Percentiles rank a stretch among this genome's conserved stretches.
Evolutionary conservation across 441 rosid genomes (phyloP).

Genomic region (Raphanus hybrid): DNA sequence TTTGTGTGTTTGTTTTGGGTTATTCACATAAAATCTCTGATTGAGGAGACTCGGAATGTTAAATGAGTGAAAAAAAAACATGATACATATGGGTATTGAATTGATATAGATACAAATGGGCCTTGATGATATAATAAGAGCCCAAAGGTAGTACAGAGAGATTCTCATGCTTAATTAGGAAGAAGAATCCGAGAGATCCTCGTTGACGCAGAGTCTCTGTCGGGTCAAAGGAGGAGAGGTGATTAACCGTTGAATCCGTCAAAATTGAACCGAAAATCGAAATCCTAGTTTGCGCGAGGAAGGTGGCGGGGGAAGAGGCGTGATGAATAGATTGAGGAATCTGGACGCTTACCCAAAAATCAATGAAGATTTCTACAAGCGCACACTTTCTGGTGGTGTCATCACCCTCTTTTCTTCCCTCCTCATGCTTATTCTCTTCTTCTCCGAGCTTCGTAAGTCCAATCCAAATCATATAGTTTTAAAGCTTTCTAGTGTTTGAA

Average conservation of each 20-base stretch:
- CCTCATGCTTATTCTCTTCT: conserved; percentile 81
- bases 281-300: conserved; percentile 11
- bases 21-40: neutral
- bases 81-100: neutral
- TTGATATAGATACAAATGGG: neutral
- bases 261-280: neutral
- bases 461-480: neutral
- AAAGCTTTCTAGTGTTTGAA: neutral
- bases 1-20: neutral
- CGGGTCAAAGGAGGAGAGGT: conserved; percentile 24
- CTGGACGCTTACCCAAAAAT: conserved; percentile 97
- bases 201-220: conserved; percentile 26
- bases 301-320: neutral
- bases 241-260: conserved; percentile 31
- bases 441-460: conserved; percentile 88
- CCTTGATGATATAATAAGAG: neutral
- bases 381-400: conserved; percentile 92
- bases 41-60: neutral
- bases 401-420: conserved; percentile 84
- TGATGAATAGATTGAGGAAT: conserved; percentile 63
- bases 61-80: neutral
- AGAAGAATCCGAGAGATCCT: conserved; percentile 28
- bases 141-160: conserved; percentile 7
- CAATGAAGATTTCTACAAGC: conserved; percentile 96
- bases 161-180: conserved; percentile 22